Evolutionary conservation across 306 rosid genomes (phyloP).

Genomic region (Albizia julibrissin): DNA sequence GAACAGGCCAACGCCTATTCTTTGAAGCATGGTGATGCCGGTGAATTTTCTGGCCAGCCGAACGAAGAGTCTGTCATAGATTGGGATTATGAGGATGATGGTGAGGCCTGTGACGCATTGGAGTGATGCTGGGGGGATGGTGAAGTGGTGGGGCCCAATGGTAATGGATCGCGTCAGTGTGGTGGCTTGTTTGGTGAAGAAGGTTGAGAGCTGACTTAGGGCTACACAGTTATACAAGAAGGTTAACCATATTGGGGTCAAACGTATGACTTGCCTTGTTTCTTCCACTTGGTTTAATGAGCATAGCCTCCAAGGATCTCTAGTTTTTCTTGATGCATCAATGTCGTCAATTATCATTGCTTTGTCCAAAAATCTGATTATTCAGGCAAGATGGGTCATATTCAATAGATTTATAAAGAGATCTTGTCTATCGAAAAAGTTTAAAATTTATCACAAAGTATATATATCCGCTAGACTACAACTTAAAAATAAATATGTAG

Average conservation of each 20-base stretch:
- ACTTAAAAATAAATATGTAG: no score
- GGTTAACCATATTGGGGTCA: slow-evolving; percentile 32
- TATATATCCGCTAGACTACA: no score
- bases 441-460: no score
- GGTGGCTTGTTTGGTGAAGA: neutral
- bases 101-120: neutral
- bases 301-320: slow-evolving; percentile 55
- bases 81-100: neutral
- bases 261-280: slow-evolving; percentile 41
- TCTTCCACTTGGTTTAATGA: slow-evolving; percentile 51
- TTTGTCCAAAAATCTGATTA: slow-evolving; percentile 45
- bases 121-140: neutral
- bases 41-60: neutral
- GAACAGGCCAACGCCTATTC: neutral
- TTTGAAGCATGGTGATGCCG: neutral
- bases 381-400: neutral
- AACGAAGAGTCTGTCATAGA: neutral
- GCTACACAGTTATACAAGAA: neutral
- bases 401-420: neutral
- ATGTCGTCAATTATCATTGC: slow-evolving; percentile 42
- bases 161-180: neutral
- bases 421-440: no score
- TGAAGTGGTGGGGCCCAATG: neutral
- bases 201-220: neutral
- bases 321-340: slow-evolving; percentile 32